These are phyloP conservation scores for Amanita polypyramis DNA, from an alignment of 768 basidiomycete species.

Conservation along the genomic window DNA sequence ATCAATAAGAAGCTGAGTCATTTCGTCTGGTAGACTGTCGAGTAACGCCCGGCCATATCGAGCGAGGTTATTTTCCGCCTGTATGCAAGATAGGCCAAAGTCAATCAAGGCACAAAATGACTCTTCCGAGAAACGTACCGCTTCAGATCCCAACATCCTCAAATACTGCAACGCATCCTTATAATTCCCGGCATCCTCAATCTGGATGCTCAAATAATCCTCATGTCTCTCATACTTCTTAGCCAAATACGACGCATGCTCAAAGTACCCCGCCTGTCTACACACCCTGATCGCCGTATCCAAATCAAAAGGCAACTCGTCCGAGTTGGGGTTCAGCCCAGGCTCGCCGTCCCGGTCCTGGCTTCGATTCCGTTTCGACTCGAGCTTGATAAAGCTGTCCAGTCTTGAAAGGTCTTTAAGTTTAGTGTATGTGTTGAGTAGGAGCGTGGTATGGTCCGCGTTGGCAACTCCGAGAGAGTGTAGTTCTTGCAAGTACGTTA, in stretches of 20 bases:
- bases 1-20: constrained; percentile 86
- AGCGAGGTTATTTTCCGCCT: constrained; percentile 83
- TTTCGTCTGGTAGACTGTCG: constrained; percentile 72
- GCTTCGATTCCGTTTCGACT: constrained; percentile 44
- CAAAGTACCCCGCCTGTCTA: constrained; percentile 91
- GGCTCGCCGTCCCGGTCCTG: constrained; percentile 12
- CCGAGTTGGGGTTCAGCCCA: constrained; percentile 11
- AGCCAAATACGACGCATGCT: constrained; percentile 90
- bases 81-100: neutral
- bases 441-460: constrained; percentile 90
- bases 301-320: constrained; percentile 89
- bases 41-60: constrained; percentile 86
- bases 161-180: constrained; percentile 76
- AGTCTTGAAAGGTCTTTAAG: constrained; percentile 84
- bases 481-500: constrained; percentile 91
- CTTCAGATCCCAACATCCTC: constrained; percentile 64
- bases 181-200: constrained; percentile 84
- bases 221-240: constrained; percentile 86
- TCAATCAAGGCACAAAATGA: constrained; percentile 1
- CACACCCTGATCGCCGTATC: constrained; percentile 97
- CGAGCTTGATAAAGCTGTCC: constrained; percentile 87
- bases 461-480: constrained; percentile 87
- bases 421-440: constrained; percentile 96
- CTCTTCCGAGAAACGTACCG: constrained; percentile 54
- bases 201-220: constrained; percentile 87